A percentile compares a stretch with the other conserved stretches of the same genome.
Evolutionary conservation across 208 protist genomes (phyloP).

Genomic region (Tritrichomonas foetus): DNA sequence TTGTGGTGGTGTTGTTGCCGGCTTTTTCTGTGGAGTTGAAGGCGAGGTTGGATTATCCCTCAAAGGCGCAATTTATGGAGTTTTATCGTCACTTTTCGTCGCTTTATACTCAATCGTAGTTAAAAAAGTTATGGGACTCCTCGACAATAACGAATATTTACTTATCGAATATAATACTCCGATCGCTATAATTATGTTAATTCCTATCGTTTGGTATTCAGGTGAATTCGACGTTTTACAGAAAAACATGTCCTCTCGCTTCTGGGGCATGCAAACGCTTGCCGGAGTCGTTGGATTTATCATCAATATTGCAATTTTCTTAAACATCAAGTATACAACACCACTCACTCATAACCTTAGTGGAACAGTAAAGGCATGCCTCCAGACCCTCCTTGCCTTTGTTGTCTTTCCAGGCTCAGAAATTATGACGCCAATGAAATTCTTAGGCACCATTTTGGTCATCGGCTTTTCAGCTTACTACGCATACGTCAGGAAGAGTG

Average conservation of each 20-base stretch:
- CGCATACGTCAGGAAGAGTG: constrained; percentile 40
- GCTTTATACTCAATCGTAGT: constrained; percentile 61
- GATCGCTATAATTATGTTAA: constrained; percentile 54
- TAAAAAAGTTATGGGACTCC: constrained; percentile 53
- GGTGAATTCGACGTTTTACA: constrained; percentile 51
- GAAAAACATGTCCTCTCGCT: neutral
- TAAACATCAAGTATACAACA: constrained; percentile 63
- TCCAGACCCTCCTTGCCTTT: constrained; percentile 57
- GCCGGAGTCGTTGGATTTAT: constrained; percentile 58
- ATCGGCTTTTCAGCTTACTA: constrained; percentile 48
- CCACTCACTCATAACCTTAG: constrained; percentile 62
- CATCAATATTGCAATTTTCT: constrained; percentile 59
- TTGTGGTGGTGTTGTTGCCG: constrained; percentile 60
- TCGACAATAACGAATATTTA: constrained; percentile 57
- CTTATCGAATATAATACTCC: constrained; percentile 61
- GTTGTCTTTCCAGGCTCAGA: constrained; percentile 46
- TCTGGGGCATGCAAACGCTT: constrained; percentile 60
- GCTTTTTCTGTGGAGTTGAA: constrained; percentile 59
- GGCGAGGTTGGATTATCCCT: constrained; percentile 56
- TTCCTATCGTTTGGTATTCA: constrained; percentile 55
- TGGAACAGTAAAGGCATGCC: constrained; percentile 60
- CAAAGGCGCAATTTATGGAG: constrained; percentile 55
- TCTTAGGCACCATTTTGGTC: constrained; percentile 46
- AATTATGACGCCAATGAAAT: constrained; percentile 41
- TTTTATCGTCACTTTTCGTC: constrained; percentile 60